Evolutionary conservation across 2,329 filamentous ascomycete species (phyloP).

Genomic region (Scedosporium minutisporum): DNA sequence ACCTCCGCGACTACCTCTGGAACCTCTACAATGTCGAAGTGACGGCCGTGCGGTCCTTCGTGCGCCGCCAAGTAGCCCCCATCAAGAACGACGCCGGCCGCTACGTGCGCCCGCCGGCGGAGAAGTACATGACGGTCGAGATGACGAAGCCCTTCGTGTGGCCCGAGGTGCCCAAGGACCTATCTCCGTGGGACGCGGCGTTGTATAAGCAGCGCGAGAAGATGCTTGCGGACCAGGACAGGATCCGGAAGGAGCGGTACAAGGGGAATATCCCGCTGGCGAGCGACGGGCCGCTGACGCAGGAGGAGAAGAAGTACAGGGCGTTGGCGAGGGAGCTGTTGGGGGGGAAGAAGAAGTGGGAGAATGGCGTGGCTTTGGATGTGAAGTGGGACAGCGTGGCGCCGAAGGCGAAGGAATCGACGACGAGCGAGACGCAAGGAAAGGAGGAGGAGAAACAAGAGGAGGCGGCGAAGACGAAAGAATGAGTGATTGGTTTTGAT

Average conservation of each 20-base stretch:
- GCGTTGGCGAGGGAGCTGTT: slow-evolving; percentile 53
- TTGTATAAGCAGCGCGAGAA: slow-evolving; percentile 44
- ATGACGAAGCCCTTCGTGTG: slow-evolving; percentile 80
- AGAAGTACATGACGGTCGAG: slow-evolving; percentile 94
- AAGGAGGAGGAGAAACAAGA: slow-evolving; percentile 5
- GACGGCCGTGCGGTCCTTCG: slow-evolving; percentile 63
- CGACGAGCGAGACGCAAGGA: neutral
- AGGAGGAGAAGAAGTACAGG: slow-evolving; percentile 27
- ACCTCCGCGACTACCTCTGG: slow-evolving; percentile 88
- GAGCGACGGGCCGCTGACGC: slow-evolving; percentile 30
- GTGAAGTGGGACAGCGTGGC: slow-evolving; percentile 31
- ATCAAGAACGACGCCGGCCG: slow-evolving; percentile 41
- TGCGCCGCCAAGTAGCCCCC: slow-evolving; percentile 22
- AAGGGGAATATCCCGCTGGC: slow-evolving; percentile 22
- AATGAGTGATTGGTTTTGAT: neutral
- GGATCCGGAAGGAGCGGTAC: slow-evolving; percentile 14
- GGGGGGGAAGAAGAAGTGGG: slow-evolving; percentile 52
- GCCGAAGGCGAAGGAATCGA: slow-evolving; percentile 13
- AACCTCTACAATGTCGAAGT: slow-evolving; percentile 73
- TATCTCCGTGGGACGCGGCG: slow-evolving; percentile 55
- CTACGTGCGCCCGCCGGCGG: slow-evolving; percentile 54
- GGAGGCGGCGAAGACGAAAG: slow-evolving; percentile 11
- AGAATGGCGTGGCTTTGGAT: slow-evolving; percentile 33
- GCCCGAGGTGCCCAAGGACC: slow-evolving; percentile 59
- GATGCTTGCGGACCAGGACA: slow-evolving; percentile 26